Conservation (phyloP, 2,329 filamentous ascomycete genomes). For the Nannizziopsis barbatae region DNA sequence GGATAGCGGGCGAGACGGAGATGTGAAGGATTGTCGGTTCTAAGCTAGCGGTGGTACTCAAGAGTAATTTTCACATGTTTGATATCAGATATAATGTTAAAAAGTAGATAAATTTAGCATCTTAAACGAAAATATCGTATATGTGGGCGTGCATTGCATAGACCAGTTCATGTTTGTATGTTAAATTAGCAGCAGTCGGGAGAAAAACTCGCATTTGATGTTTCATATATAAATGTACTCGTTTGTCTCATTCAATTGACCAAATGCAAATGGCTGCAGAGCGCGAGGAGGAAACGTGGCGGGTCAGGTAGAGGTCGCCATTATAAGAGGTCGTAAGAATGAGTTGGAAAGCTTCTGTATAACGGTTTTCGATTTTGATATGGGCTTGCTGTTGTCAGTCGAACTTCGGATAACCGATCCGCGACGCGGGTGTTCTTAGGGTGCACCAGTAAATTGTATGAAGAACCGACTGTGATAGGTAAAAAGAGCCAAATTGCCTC, state of each 20-base stretch:
- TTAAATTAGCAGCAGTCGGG: slow-evolving; percentile 6
- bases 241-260: not conserved
- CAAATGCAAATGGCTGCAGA: not conserved
- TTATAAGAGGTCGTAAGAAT: not conserved
- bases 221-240: not conserved
- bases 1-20: too few species aligned
- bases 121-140: not conserved
- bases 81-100: too few species aligned
- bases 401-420: slow-evolving; percentile 2
- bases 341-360: not conserved
- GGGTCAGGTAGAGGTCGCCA: not conserved
- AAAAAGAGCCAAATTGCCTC: not conserved
- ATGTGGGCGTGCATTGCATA: not conserved
- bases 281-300: slow-evolving; percentile 8
- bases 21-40: too few species aligned
- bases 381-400: slow-evolving; percentile 6
- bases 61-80: too few species aligned
- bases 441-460: not conserved
- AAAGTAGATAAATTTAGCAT: too few species aligned
- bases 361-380: slow-evolving; percentile 1
- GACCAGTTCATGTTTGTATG: slow-evolving; percentile 10
- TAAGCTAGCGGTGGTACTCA: too few species aligned
- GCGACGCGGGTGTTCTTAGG: not conserved
- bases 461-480: not conserved
- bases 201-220: slow-evolving; percentile 7